phyloP scores from a whole-genome alignment of 164 flowering plant species.

The Buxus sempervirens region DNA sequence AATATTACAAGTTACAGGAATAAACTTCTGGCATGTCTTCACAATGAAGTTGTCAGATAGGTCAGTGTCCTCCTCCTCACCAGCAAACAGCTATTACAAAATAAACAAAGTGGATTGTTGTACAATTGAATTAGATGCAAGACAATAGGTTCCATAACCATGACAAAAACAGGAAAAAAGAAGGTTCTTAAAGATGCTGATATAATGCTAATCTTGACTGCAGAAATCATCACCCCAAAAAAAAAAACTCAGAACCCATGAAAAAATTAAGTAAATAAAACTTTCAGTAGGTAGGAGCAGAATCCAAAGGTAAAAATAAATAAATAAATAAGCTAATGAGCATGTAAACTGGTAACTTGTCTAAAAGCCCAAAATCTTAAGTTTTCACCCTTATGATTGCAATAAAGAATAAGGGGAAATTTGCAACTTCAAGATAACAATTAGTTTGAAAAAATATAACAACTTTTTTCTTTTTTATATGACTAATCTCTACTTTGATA shows the following conservation, averaged over 20 bases:
- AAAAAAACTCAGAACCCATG: neutral
- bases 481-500: too few relatives aligned
- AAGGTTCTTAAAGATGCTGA: neutral
- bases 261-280: neutral
- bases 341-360: too few relatives aligned
- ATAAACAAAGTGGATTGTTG: slow-evolving; percentile 1
- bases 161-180: neutral
- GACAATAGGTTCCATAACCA: neutral
- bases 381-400: too few relatives aligned
- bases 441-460: too few relatives aligned
- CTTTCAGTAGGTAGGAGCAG: neutral
- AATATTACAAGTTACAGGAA: slow-evolving; percentile 75
- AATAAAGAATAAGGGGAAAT: too few relatives aligned
- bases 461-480: too few relatives aligned
- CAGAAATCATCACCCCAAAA: neutral
- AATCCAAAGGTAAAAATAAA: neutral
- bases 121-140: neutral
- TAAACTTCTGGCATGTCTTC: slow-evolving; percentile 88
- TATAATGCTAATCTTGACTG: neutral
- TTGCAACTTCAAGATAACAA: too few relatives aligned
- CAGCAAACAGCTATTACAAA: slow-evolving; percentile 55
- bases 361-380: too few relatives aligned
- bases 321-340: neutral
- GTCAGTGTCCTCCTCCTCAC: slow-evolving; percentile 77
- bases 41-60: slow-evolving; percentile 84